Conservation (phyloP, 2,329 filamentous ascomycete species). For the Zymoseptoria tritici region DNA sequence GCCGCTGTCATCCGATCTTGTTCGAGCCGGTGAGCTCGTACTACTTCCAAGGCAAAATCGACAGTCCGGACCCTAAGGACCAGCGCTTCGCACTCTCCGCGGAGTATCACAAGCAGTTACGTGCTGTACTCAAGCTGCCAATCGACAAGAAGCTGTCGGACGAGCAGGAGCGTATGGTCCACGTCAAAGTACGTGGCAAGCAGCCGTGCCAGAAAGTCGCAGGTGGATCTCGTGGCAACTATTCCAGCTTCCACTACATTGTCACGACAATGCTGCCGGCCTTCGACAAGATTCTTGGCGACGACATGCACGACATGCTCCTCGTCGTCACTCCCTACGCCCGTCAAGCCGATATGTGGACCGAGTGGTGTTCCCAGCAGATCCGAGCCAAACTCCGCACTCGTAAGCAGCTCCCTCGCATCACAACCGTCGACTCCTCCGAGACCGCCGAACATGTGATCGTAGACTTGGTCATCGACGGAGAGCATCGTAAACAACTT, state of each 20-base stretch:
- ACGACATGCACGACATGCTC: not conserved
- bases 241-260: not conserved
- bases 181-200: not conserved
- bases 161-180: not conserved
- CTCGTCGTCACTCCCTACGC: not conserved
- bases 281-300: not conserved
- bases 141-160: not conserved
- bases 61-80: not conserved
- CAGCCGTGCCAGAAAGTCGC: not conserved
- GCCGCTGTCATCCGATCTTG: not conserved
- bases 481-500: not conserved
- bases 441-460: not conserved
- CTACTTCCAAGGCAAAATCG: not conserved
- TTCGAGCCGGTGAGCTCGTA: not conserved
- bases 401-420: not conserved
- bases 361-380: not conserved
- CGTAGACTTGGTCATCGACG: not conserved
- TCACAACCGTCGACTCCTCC: not conserved
- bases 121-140: not conserved
- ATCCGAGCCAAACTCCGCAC: not conserved
- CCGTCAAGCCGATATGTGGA: not conserved
- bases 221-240: not conserved
- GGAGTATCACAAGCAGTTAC: not conserved
- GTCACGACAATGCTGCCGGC: not conserved
- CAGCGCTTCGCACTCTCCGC: not conserved